Evolutionary conservation across 2,329 filamentous ascomycete genomes (phyloP), one percentile per base, ranked within the genome.

Genomic region (Didymella segeticola): DNA sequence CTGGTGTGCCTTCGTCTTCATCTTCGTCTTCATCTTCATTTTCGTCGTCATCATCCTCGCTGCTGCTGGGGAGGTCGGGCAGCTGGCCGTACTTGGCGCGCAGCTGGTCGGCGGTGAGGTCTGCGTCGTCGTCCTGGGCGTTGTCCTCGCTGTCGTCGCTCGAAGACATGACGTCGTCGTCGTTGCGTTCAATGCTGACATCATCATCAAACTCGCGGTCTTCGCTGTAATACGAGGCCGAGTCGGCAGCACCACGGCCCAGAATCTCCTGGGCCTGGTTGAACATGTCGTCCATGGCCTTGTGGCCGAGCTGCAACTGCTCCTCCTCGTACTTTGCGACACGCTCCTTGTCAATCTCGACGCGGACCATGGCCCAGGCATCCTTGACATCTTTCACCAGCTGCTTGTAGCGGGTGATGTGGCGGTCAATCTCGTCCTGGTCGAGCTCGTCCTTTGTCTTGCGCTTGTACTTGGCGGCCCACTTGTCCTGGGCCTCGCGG

Each of bases 401-500:
- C 55, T 87, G 83, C 56, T 86, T 90, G 72, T 95, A 96, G 23
- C 86, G 83, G 38, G 79, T 77, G 56, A 87, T 80, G 74, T 86
- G 86, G 64, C 86, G 81, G 20, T 88, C 86, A 47, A 83, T 82
- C 53, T 90, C 86, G 70, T 98, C 93, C 12, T 84, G 85, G 64
- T 93, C 87, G 15, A 97, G 82, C 70, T 98, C 89, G 67, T 97
- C 91, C 1, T 83, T 63, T 12, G 65, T 70, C 62, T 74, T 73
- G 43, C 66, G 65, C 69, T 70, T 74, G 66, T 91, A 89, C 48
- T 86, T 85, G 47, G 85, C 80, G 46, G 86, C 79, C 89, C 89
- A 93, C 69, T 88, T 88, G 12, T 91, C 89, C 47, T 88, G 81
- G 64, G 90, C 91, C 37, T 90, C 88, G 66, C 90, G 86, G 1